These are phyloP conservation scores for Backusella tarrabulga DNA, from an alignment of 192 early-diverging fungal genomes.

Conservation along the genomic window DNA sequence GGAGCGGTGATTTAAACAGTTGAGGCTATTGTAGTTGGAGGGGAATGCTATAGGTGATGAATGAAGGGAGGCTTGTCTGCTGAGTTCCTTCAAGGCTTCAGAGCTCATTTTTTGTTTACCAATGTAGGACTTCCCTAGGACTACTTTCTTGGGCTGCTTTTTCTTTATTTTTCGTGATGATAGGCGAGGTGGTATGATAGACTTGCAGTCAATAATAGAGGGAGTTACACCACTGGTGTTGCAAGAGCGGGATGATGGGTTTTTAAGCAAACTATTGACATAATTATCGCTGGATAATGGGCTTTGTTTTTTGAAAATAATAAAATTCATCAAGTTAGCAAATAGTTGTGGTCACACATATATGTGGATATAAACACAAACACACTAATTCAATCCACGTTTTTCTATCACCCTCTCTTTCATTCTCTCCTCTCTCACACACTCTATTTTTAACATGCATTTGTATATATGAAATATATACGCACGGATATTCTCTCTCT, in stretches of 20 bases:
- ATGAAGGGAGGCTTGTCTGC: neutral
- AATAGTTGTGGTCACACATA: neutral
- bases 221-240: neutral
- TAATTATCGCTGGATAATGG: neutral
- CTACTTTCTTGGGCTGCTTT: conserved; percentile 4
- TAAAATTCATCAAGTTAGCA: neutral
- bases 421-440: neutral
- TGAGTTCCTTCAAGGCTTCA: conserved; percentile 8
- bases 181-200: neutral
- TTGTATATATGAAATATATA: neutral
- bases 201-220: conserved; percentile 4
- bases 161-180: conserved; percentile 12
- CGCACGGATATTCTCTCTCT: neutral
- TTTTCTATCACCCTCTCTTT: neutral
- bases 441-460: neutral
- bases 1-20: neutral
- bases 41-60: neutral
- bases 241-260: neutral
- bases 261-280: neutral
- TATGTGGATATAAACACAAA: neutral
- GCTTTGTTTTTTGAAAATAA: neutral
- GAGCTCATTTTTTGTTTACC: conserved; percentile 13
- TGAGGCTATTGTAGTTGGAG: neutral
- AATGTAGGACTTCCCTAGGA: neutral
- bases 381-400: neutral